Percentiles rank a stretch among this genome's conserved stretches.
phyloP scores from a whole-genome alignment of 352 stramenopile genomes.

The Elongisporangium undulatum region DNA sequence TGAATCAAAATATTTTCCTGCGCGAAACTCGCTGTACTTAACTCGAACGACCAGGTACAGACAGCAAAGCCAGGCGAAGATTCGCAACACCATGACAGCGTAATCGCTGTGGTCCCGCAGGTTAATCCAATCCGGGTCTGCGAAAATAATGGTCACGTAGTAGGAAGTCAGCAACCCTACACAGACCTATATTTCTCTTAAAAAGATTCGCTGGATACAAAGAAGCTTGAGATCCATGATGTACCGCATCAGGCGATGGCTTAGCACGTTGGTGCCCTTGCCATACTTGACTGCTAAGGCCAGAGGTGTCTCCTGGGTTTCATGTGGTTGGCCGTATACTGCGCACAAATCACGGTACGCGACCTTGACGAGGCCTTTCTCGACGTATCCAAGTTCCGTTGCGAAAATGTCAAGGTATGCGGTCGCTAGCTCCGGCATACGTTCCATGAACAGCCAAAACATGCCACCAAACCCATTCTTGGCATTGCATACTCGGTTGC shows the following conservation, averaged over 20 bases:
- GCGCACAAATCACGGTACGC: slow-evolving; percentile 36
- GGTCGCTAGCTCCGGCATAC: slow-evolving; percentile 28
- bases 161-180: slow-evolving; percentile 40
- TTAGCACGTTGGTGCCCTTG: slow-evolving; percentile 34
- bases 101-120: slow-evolving; percentile 32
- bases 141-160: slow-evolving; percentile 52
- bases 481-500: slow-evolving; percentile 23
- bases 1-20: slow-evolving; percentile 42
- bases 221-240: slow-evolving; percentile 55
- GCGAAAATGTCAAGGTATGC: slow-evolving; percentile 54
- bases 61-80: slow-evolving; percentile 41
- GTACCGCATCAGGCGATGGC: slow-evolving; percentile 51
- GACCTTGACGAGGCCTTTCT: slow-evolving; percentile 37
- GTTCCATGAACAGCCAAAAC: slow-evolving; percentile 49
- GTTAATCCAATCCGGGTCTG: slow-evolving; percentile 39
- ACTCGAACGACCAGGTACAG: slow-evolving; percentile 51
- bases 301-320: slow-evolving; percentile 38
- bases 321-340: slow-evolving; percentile 46
- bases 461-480: slow-evolving; percentile 46
- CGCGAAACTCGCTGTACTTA: slow-evolving; percentile 39
- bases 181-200: slow-evolving; percentile 42
- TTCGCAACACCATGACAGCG: slow-evolving; percentile 27
- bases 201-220: slow-evolving; percentile 47
- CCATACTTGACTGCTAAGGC: slow-evolving; percentile 32
- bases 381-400: slow-evolving; percentile 44